Evolutionary conservation across 257 asterid genomes (phyloP).

Genomic region (Plantago elongata): DNA sequence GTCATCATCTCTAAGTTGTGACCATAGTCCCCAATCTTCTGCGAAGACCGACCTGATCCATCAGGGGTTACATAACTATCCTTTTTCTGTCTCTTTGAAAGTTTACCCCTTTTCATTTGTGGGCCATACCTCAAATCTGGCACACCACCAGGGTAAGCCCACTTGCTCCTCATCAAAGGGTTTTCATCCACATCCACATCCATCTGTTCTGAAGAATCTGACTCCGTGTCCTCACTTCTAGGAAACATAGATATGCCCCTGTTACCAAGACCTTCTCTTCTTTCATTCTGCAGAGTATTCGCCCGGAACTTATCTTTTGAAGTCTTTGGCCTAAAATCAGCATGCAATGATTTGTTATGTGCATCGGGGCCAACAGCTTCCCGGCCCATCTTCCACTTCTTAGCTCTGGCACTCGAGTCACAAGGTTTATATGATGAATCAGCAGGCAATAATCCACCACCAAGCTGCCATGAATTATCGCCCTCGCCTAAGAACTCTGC

Average conservation of each 20-base stretch:
- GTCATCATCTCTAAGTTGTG: conserved; percentile 40
- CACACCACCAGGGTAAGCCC: conserved; percentile 77
- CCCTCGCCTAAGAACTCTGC: conserved; percentile 44
- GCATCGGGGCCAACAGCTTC: conserved; percentile 48
- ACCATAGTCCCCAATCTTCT: conserved; percentile 34
- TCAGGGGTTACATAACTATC: conserved; percentile 41
- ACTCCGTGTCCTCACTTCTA: conserved; percentile 81
- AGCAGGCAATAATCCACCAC: conserved; percentile 44
- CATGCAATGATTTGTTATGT: conserved; percentile 41
- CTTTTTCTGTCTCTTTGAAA: conserved; percentile 47
- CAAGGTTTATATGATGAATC: conserved; percentile 40
- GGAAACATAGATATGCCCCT: conserved; percentile 40
- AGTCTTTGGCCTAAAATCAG: conserved; percentile 41
- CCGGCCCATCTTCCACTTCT: conserved; percentile 57
- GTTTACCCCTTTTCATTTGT: conserved; percentile 39
- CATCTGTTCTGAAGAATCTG: conserved; percentile 85
- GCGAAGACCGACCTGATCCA: conserved; percentile 41
- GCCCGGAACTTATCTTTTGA: conserved; percentile 41
- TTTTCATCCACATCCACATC: conserved; percentile 67
- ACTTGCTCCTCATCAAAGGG: conserved; percentile 94
- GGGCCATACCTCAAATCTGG: conserved; percentile 45
- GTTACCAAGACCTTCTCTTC: conserved; percentile 35
- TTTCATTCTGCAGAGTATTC: conserved; percentile 46
- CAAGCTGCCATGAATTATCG: conserved; percentile 48
- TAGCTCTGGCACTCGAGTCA: conserved; percentile 44